Evolutionary conservation across 2,329 filamentous ascomycete species (phyloP), one percentile per base, ranked within the genome.

Genomic region (Colletotrichum theobromicola): DNA sequence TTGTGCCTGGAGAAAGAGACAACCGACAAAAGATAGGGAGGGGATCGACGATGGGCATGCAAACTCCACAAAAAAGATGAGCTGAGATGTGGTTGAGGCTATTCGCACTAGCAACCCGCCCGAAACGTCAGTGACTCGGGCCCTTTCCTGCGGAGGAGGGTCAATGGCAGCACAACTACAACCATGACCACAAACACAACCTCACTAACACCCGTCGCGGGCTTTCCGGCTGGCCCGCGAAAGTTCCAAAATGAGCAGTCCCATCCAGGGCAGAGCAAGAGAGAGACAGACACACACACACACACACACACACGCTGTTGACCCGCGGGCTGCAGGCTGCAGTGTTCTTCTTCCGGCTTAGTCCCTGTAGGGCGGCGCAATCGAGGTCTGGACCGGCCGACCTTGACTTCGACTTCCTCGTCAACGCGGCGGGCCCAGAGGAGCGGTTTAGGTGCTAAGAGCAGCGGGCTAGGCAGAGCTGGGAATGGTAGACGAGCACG

Each of bases 31-130:
- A 24, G 12, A 4, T 16, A 32, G 18, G 24, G 26, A 26, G 26
- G 30, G 26, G 57, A 60, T 67, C 67, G 67, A 66, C 53, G 37
- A 66, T 61, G 13, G 24, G 18, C 24, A 62, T 9, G 32, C 34
- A 34, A 16, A 34, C 21, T 15, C 24, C 26, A 21, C 60, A 16
- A 26, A 37, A 42, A 62, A 46, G 42, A 46, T 46, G 53, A 7
- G 62, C 67, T 46, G 61, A 71, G 24, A 63, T 62, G 61, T 46
- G 42, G 42, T 61, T 74, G 67, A 74, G 55, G 72, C 67, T 42
- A 57, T 67, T 71, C 67, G n/a, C 67, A 74, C 53, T 61, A 65
- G 71, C 32, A 10, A 15, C 30, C 18, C 42, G 42, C 50, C 37
- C 67, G 58, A 70, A 61, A 70, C 67, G 30, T 53, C 50, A 53